These are phyloP conservation scores for Verruconis gallopava DNA, from an alignment of 2,329 filamentous ascomycete genomes.

Conservation along the genomic window DNA sequence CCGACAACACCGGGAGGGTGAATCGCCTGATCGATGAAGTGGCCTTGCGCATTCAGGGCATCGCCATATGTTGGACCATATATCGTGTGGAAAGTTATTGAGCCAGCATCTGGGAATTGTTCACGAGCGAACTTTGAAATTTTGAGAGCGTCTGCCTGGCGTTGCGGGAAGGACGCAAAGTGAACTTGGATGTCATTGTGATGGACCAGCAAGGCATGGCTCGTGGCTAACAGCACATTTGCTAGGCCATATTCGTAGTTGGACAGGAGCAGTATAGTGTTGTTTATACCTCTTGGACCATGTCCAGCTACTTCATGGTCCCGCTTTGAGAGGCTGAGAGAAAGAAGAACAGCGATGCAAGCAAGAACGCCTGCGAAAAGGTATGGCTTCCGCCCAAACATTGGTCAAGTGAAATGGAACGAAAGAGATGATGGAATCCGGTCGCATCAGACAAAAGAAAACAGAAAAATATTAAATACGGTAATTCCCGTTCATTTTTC, in stretches of 20 bases:
- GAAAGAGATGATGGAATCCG: too few relatives aligned
- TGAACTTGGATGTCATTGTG: slow-evolving; percentile 5
- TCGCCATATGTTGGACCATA: not conserved
- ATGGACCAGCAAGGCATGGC: slow-evolving; percentile 3
- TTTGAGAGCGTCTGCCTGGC: not conserved
- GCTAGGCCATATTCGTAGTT: slow-evolving; percentile 3
- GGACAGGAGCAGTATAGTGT: slow-evolving; percentile 4
- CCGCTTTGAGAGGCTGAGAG: too few relatives aligned
- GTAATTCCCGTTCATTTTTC: too few relatives aligned
- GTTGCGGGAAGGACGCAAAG: slow-evolving; percentile 2
- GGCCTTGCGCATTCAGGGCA: not conserved
- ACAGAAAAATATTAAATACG: too few relatives aligned
- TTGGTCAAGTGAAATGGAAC: too few relatives aligned
- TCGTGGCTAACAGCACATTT: slow-evolving; percentile 3
- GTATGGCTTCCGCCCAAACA: too few relatives aligned
- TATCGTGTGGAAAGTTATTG: slow-evolving; percentile 2
- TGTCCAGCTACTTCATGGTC: too few relatives aligned
- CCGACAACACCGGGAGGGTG: slow-evolving; percentile 3
- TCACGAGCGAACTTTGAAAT: not conserved
- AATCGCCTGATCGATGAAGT: not conserved
- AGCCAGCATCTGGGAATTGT: not conserved
- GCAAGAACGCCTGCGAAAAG: too few relatives aligned
- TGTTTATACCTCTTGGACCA: too few relatives aligned
- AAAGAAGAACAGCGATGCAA: too few relatives aligned
- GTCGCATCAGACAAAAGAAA: too few relatives aligned